These are phyloP conservation scores for Zymoseptoria ardabiliae DNA, from an alignment of 2,329 filamentous ascomycete species.

Conservation along the genomic window DNA sequence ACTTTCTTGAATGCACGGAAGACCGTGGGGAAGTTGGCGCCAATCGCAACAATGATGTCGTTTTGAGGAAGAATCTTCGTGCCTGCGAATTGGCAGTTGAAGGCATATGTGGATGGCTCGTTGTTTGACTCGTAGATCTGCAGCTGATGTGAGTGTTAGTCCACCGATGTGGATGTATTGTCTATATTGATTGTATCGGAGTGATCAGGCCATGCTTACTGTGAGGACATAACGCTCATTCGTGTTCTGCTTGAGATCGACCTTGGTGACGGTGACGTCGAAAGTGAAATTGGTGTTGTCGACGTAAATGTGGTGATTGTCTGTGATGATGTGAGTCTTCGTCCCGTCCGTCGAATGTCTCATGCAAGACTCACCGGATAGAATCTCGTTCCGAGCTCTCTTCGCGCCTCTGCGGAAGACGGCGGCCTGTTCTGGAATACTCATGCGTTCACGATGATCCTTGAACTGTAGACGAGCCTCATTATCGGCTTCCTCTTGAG, in stretches of 20 bases:
- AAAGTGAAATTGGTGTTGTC: slow-evolving; percentile 59
- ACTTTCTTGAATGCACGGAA: slow-evolving; percentile 32
- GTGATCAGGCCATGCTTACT: slow-evolving; percentile 38
- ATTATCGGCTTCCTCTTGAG: slow-evolving; percentile 17
- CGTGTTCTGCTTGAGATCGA: slow-evolving; percentile 39
- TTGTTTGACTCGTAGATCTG: slow-evolving; percentile 63
- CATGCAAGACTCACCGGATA: slow-evolving; percentile 30
- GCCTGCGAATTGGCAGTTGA: slow-evolving; percentile 36
- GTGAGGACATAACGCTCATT: slow-evolving; percentile 55
- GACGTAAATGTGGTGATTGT: slow-evolving; percentile 56
- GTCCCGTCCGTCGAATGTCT: not conserved
- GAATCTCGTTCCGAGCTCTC: slow-evolving; percentile 22
- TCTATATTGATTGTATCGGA: not conserved
- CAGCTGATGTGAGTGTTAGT: slow-evolving; percentile 20
- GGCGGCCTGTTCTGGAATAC: slow-evolving; percentile 12
- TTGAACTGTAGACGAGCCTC: slow-evolving; percentile 8
- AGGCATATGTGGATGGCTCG: slow-evolving; percentile 54
- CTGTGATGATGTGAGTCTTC: slow-evolving; percentile 31
- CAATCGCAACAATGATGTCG: slow-evolving; percentile 27
- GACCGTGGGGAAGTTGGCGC: slow-evolving; percentile 29
- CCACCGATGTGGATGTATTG: not conserved
- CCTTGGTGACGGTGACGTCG: slow-evolving; percentile 53
- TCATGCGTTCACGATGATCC: slow-evolving; percentile 13
- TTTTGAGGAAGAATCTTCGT: slow-evolving; percentile 12
- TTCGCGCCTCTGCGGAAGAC: slow-evolving; percentile 20